Percentiles rank a stretch among this genome's conserved stretches.
These are phyloP conservation scores for Aspergillus sp. DNA, from an alignment of 2,329 filamentous ascomycete species.

Conservation along the genomic window DNA sequence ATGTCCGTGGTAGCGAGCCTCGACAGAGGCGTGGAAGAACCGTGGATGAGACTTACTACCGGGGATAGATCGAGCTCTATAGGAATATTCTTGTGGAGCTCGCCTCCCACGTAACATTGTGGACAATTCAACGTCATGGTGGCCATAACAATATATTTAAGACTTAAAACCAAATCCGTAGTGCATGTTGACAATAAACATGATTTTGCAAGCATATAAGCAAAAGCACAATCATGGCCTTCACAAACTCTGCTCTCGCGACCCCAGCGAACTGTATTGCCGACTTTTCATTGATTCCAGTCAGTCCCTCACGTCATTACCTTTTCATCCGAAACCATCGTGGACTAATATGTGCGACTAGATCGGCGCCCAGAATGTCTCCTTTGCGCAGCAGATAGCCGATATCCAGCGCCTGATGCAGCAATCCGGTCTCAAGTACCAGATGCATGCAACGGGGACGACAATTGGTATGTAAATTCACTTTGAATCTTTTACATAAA, in stretches of 20 bases:
- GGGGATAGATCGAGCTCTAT: constrained; percentile 15
- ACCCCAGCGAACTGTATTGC: constrained; percentile 69
- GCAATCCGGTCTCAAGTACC: constrained; percentile 67
- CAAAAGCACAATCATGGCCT: constrained; percentile 7
- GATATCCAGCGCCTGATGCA: constrained; percentile 74
- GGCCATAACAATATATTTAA: not conserved
- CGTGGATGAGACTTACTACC: constrained; percentile 81
- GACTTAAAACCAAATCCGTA: not conserved
- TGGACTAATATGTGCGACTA: constrained; percentile 3
- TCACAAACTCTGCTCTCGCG: constrained; percentile 9
- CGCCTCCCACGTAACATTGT: not conserved
- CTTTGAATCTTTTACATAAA: not conserved
- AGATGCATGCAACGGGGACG: constrained; percentile 84
- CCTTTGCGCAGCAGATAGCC: constrained; percentile 73
- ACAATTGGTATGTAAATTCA: constrained; percentile 60
- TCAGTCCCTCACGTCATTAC: constrained; percentile 4
- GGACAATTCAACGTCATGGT: not conserved
- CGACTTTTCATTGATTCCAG: constrained; percentile 78
- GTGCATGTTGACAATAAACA: too few species aligned
- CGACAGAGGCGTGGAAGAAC: constrained; percentile 76
- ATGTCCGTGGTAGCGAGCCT: constrained; percentile 77
- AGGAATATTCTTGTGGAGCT: not conserved
- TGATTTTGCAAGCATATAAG: not conserved
- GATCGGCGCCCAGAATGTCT: constrained; percentile 66
- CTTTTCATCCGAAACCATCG: not conserved